phyloP scores from a whole-genome alignment of 192 early-diverging fungal species.

The Coemansia interrupta region DNA sequence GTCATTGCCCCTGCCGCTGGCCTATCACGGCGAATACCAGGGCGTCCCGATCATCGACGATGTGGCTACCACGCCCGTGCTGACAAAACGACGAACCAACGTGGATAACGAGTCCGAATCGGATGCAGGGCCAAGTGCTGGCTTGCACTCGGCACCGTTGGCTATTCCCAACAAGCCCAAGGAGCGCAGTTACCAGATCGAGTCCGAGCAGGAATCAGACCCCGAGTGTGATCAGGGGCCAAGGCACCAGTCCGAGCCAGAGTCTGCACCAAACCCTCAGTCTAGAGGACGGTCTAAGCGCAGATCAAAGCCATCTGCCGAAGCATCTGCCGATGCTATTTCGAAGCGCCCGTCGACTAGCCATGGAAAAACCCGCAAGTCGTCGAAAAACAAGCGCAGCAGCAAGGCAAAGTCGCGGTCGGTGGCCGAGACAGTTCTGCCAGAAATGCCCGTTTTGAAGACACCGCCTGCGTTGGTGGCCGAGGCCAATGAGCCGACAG shows the following conservation, averaged over 20 bases:
- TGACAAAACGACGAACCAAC: background rate
- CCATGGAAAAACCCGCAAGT: background rate
- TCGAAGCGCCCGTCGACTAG: background rate
- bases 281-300: background rate
- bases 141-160: too few species aligned
- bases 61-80: background rate
- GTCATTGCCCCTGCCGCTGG: conserved; percentile 7
- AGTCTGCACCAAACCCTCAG: background rate
- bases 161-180: background rate
- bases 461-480: too few species aligned
- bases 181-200: background rate
- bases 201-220: background rate
- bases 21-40: conserved; percentile 31
- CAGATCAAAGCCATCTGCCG: background rate
- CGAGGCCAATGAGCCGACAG: too few species aligned
- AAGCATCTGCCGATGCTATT: background rate
- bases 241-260: background rate
- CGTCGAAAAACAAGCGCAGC: background rate
- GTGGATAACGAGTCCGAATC: background rate
- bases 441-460: too few species aligned
- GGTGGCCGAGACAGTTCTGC: background rate
- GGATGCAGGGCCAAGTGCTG: too few species aligned
- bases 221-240: background rate
- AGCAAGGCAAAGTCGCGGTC: background rate
- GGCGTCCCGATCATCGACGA: conserved; percentile 29